Base-by-base conservation (phyloP, 306 rosid species). In the Erythrophleum fordii region DNA sequence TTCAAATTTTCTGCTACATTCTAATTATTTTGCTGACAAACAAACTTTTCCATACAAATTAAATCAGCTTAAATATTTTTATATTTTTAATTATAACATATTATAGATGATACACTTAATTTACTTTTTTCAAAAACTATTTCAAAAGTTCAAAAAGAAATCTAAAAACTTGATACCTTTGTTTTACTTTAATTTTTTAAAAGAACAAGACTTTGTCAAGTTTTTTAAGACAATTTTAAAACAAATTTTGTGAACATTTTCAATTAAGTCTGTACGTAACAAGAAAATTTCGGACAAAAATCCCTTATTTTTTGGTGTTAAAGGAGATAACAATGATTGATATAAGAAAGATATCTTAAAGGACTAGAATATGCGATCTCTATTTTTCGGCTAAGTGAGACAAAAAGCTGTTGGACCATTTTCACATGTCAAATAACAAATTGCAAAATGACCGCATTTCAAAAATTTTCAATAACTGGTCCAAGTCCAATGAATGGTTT, bases 401-500 rank as follows among this genome's bases (percentile, higher is more conserved):
- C 71, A n/a, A 48, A 18, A 37, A 66, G 51, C 29, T 66, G 29
- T 66, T 66, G 29, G 5, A 3, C 0, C 71, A 8, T 35, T 17
- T 37, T 65, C 71, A 39, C 16, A 65, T 23, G 22, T 37, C 28
- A 65, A 65, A n/a, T n/a, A 35, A 65, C 23, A 65, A 65, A 65
- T 31, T 34, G 48, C 70, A 65, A 65, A 65, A 9, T 65, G 7
- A 34, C 45, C 8, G 14, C 28, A 35, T 10, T 35, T 10, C 14
- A 34, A 65, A 35, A 37, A n/a, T 9, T 18, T 65, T 65, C n/a
- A 31, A 18, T 18, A n/a, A 59, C 22, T 60, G 26, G 58, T 45
- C 73, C 22, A 61, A 72, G 42, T 39, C 18, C 78, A 23, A 62
- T 49, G 66, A 46, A 22, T 23, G 64, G 53, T 12, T 66, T 11